Evolutionary conservation across 345 rosid species (phyloP), one percentile per base, ranked within the genome.

Genomic region (Jatropha curcas): DNA sequence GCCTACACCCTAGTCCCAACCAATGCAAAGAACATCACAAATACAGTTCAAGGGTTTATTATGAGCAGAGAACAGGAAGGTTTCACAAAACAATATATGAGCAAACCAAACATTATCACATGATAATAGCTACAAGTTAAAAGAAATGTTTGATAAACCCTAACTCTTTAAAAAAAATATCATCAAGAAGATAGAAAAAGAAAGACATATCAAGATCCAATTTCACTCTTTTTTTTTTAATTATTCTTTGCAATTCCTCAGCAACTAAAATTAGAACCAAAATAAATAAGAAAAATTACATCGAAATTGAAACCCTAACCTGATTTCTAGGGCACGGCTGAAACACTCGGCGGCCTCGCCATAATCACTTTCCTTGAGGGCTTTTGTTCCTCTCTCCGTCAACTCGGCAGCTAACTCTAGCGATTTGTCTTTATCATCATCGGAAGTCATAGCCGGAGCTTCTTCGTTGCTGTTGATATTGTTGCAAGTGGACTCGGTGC

Each of bases 261-360:
- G 45, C 9, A 41, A 73, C 12, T 2, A 17, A 56, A 56, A 65
- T 19, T 20, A 9, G 50, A 57, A n/a, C 16, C 4, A 11, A n/a
- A 31, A 50, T 53, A 12, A 31, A 33, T 35, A 53, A 34, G 1
- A 37, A 27, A 57, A 16, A 30, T 59, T 5, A 19, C 30, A 37
- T 24, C 16, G 19, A 71, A 59, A 35, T 37, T 16, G 30, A 59
- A 74, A 61, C 58, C 73, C 67, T 57, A 72, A 94, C 99, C 94
- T 88, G 85, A 92, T 92, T 73, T 95, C 98, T 9, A 95, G 90
- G 60, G 94, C 88, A 34, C 98, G 99, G 84, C 98, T 91, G 53
- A 89, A 91, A 86, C 93, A 95, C 45, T 95, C 98, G 7, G 88
- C 88, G 20, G 99, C 99, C 81, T 92, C 96, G 7, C 66, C 73